A percentile compares a stretch with the other conserved stretches of the same genome.
Evolutionary conservation across 1,284 basidiomycete genomes (phyloP).

Genomic region (Inonotus obliquus): DNA sequence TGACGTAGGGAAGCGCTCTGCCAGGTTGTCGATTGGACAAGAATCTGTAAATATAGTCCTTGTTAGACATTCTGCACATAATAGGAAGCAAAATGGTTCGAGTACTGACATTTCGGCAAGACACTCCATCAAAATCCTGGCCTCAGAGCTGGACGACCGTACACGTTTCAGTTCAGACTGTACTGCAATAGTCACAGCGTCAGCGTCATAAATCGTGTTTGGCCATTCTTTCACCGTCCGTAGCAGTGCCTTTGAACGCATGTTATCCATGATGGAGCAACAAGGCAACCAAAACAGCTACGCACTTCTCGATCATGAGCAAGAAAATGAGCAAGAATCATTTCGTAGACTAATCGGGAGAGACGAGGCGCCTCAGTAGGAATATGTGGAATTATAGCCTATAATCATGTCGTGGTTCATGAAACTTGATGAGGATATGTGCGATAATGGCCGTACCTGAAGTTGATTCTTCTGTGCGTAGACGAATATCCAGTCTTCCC

Average conservation of each 20-base stretch:
- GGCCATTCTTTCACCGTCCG: conserved; percentile 88
- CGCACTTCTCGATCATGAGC: conserved; percentile 70
- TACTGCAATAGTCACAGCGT: conserved; percentile 84
- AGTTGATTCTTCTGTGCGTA: conserved; percentile 85
- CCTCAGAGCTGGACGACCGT: conserved; percentile 49
- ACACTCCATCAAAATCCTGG: conserved; percentile 79
- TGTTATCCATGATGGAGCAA: neutral
- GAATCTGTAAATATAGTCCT: conserved; percentile 47
- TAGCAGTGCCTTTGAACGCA: conserved; percentile 55
- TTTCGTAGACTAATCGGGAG: conserved; percentile 86
- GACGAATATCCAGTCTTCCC: conserved; percentile 95
- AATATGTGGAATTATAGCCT: conserved; percentile 87
- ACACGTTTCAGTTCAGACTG: conserved; percentile 74
- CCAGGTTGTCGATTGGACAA: conserved; percentile 87
- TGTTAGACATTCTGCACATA: neutral
- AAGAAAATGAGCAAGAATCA: conserved; percentile 89
- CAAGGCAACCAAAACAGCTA: neutral
- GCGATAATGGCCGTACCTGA: conserved; percentile 43
- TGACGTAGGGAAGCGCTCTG: conserved; percentile 88
- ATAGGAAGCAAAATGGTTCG: neutral
- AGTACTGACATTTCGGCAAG: conserved; percentile 78
- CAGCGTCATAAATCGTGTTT: conserved; percentile 83
- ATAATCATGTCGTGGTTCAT: neutral
- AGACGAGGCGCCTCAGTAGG: conserved; percentile 82
- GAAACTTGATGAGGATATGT: no score